These are phyloP conservation scores for Lathyrus aphaca DNA, from an alignment of 306 rosid species.

Conservation along the genomic window DNA sequence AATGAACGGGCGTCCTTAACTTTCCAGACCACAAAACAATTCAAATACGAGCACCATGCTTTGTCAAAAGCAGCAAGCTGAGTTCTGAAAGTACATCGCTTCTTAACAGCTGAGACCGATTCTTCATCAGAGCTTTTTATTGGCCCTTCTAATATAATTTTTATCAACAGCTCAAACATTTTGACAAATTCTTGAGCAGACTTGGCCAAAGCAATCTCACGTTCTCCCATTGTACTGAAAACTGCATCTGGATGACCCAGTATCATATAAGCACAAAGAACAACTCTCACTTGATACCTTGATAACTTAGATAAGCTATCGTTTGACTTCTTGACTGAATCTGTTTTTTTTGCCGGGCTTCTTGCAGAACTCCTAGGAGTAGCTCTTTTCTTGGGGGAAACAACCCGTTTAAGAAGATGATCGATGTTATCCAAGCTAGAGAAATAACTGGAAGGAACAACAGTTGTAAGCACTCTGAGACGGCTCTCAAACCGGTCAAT, in stretches of 20 bases:
- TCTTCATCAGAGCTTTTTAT: slow-evolving; percentile 63
- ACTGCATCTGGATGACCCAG: slow-evolving; percentile 89
- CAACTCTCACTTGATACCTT: slow-evolving; percentile 85
- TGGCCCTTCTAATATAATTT: slow-evolving; percentile 74
- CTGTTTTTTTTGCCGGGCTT: slow-evolving; percentile 55
- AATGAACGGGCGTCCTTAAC: slow-evolving; percentile 81
- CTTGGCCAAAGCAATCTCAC: slow-evolving; percentile 74
- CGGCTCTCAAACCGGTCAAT: slow-evolving; percentile 86
- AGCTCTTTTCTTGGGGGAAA: slow-evolving; percentile 71
- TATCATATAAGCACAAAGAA: slow-evolving; percentile 87
- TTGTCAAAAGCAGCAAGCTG: slow-evolving; percentile 87
- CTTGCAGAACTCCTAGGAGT: slow-evolving; percentile 62
- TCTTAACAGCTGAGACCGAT: slow-evolving; percentile 48
- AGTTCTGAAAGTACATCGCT: slow-evolving; percentile 71
- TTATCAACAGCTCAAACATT: slow-evolving; percentile 69
- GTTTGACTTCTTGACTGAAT: slow-evolving; percentile 43
- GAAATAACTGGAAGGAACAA: slow-evolving; percentile 49
- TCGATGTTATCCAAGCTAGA: slow-evolving; percentile 78
- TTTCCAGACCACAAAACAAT: slow-evolving; percentile 90
- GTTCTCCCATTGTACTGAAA: slow-evolving; percentile 80
- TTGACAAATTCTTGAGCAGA: slow-evolving; percentile 74
- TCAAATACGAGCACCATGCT: slow-evolving; percentile 94
- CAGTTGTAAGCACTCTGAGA: slow-evolving; percentile 59
- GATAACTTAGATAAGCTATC: slow-evolving; percentile 53
- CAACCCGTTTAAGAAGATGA: slow-evolving; percentile 89